Base-by-base conservation (phyloP, 495 filamentous ascomycete genomes). In the Ascobolus immersus region DNA sequence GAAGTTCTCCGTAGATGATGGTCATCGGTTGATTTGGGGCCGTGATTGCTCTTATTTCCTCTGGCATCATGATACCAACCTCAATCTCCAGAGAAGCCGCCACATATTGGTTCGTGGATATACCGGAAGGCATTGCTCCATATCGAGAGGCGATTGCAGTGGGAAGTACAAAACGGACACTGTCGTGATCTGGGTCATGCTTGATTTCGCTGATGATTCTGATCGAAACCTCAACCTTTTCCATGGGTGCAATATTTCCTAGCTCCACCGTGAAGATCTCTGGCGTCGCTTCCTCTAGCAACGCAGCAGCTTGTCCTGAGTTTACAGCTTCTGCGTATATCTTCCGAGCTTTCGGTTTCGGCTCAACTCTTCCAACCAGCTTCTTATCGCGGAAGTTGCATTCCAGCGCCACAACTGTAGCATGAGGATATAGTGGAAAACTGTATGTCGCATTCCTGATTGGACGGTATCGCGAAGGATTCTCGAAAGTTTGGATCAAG, bases 1-100 rank as follows among this genome's bases (percentile, higher is more conserved):
- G 18, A 17, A 17, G 12, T 25, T 7, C n/a, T 10, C 71, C 74
- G 21, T 77, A 52, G 0, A 58, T 57, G 4, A 77, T 60, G 1
- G 65, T 54, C 33, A 77, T 68, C 3, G 66, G 67, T 41, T 78
- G 74, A n/a, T 59, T 66, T 1, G 71, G 70, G 0, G 66, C 73
- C 38, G 65, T 63, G 15, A 78, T 47, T 24, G 53, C 56, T 37
- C 62, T 57, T 43, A 79, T 65, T 22, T 59, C 53, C 5, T 59
- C 52, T 5, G 62, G 54, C 57, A 73, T 62, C 13, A 59, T 57
- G 12, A 64, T 57, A 44, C 75, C 65, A 5, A 76, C 60, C 0
- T 58, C 62, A 30, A 78, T 43, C 20, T 33, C 37, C 11, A 43
- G 23, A 5, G 38, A 18, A 30, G 28, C 34, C 24, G 15, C 8